phyloP scores from a whole-genome alignment of 768 basidiomycete species.

The Mycena olivaceomarginata region DNA sequence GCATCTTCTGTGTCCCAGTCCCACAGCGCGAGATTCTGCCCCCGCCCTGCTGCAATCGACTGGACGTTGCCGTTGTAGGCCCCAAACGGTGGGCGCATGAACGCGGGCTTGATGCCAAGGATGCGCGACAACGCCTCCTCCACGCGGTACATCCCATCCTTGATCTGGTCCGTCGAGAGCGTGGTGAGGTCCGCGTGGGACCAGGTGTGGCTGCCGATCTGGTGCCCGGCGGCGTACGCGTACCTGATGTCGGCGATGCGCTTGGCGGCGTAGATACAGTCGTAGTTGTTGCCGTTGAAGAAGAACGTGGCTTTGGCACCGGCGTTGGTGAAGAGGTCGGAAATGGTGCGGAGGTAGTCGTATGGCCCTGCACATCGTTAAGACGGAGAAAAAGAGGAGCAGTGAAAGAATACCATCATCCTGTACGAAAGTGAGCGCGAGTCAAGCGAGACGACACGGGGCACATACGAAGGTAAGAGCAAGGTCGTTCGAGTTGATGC shows the following conservation, averaged over 20 bases:
- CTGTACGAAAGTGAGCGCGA: background rate
- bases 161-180: background rate
- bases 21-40: background rate
- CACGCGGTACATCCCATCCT: slow-evolving; percentile 6
- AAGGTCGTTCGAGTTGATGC: slow-evolving; percentile 12
- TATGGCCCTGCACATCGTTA: background rate
- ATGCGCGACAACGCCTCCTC: slow-evolving; percentile 1
- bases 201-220: slow-evolving; percentile 11
- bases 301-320: background rate
- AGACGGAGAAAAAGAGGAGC: background rate
- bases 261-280: background rate
- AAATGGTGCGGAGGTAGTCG: background rate
- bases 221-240: background rate
- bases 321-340: background rate
- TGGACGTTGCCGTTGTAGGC: background rate
- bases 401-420: slow-evolving; percentile 3
- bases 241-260: slow-evolving; percentile 2
- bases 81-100: slow-evolving; percentile 5
- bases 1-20: background rate
- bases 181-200: background rate
- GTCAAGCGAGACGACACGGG: background rate
- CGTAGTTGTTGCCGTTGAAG: slow-evolving; percentile 1
- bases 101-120: background rate
- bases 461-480: slow-evolving; percentile 8
- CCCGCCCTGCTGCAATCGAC: background rate